Conservation (phyloP, 2,329 filamentous ascomycete genomes). For the Colletotrichum sp. region DNA sequence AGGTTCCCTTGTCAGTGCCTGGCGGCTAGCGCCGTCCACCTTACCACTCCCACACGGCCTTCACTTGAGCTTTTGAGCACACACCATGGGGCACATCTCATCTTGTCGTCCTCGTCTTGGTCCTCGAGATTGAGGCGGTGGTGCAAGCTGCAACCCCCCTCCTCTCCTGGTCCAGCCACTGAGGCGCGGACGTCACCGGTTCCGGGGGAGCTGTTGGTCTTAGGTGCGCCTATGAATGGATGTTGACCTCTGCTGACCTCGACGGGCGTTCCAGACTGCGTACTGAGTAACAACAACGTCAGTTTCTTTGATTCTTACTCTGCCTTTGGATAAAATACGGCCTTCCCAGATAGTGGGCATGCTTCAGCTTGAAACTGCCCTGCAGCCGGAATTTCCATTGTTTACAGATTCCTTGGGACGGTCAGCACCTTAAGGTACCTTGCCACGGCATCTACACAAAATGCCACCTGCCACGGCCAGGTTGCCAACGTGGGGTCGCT, state of each 20-base stretch:
- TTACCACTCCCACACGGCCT: neutral
- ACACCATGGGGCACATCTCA: neutral
- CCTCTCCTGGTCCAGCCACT: neutral
- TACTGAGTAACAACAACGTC: neutral
- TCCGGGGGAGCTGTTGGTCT: neutral
- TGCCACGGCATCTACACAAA: neutral
- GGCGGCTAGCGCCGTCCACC: neutral
- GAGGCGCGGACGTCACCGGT: conserved; percentile 4
- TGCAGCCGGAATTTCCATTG: neutral
- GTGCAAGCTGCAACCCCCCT: neutral
- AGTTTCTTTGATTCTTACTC: neutral
- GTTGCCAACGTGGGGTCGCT: neutral
- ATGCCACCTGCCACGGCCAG: neutral
- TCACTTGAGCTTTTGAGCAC: neutral
- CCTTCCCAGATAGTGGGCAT: neutral
- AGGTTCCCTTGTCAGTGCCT: conserved; percentile 16
- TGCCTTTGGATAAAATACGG: neutral
- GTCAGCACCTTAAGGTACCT: neutral
- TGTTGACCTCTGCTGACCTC: neutral
- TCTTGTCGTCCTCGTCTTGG: neutral
- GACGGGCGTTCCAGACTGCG: neutral
- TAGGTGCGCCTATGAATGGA: neutral
- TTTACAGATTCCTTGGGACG: neutral
- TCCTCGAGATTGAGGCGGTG: neutral
- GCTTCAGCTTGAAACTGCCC: neutral